Base-by-base conservation (phyloP, 371 early-diverging fungal species). In the Phascolomyces articulosus region DNA sequence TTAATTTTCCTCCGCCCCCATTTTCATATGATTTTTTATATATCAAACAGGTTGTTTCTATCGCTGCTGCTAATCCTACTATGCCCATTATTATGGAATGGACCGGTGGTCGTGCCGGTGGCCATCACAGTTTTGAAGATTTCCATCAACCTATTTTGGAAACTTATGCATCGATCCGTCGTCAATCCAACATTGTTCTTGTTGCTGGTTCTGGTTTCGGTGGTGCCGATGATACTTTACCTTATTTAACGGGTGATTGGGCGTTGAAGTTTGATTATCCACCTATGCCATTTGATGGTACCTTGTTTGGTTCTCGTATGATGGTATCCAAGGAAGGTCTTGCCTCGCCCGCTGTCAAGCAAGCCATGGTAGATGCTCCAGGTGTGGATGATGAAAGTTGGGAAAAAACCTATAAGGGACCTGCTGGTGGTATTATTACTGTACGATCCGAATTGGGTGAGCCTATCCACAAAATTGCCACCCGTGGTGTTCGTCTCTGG, bases 21-120 rank as follows among this genome's bases (percentile, higher is more conserved):
- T 34, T 34, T 34, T 34, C 34, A 34, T 34, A 34, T 34, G 34
- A 34, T 40, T 58, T 13, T 44, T 44, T 13, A 13, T 15, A 8
- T 18, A 44, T n/a, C 13, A 9, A 9, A 11, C 66, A 73, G 70
- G 94, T 95, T 40, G 83, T 96, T 61, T 83, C 89, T 41, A 97
- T 97, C 72, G 98, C 96, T 53, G 91, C 92, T 73, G 85, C 88
- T 56, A 91, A 95, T 74, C 95, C 95, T 23, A 89, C 90, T 53
- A 93, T 96, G 90, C 93, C 96, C 27, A 85, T 97, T 55, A 87
- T 96, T 38, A 84, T 97, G 72, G 95, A 97, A 74, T 97, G 98
- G 98, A 97, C 98, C 54, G 96, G 98, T 79, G 98, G 96, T 49
- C 92, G 98, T 76, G 96, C 93, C 44, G 98, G 98, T 75, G 98